Conservation (phyloP, 306 rosid species). For the Lablab purpureus region DNA sequence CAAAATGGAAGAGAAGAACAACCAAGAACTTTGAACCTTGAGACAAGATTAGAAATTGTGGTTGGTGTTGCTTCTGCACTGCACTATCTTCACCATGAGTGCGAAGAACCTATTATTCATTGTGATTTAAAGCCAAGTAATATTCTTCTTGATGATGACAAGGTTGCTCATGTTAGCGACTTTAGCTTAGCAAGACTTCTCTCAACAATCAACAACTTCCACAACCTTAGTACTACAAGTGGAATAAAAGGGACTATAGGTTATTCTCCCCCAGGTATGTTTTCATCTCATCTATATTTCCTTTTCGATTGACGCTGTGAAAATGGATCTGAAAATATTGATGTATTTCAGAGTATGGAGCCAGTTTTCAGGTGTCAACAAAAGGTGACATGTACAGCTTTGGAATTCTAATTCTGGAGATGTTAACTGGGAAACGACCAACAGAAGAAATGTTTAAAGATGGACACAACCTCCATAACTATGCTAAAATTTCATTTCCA, state of each 20-base stretch:
- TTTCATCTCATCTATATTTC: background rate
- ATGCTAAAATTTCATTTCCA: slow-evolving; percentile 1
- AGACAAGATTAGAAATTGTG: slow-evolving; percentile 18
- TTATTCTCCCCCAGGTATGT: slow-evolving; percentile 46
- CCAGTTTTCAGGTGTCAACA: slow-evolving; percentile 10
- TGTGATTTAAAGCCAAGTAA: slow-evolving; percentile 44
- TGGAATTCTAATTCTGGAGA: slow-evolving; percentile 19
- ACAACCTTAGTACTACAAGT: slow-evolving; percentile 10
- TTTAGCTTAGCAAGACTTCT: slow-evolving; percentile 42
- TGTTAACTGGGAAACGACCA: slow-evolving; percentile 30
- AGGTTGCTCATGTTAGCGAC: slow-evolving; percentile 40
- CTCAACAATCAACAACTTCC: background rate
- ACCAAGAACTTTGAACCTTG: background rate
- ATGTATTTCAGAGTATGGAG: slow-evolving; percentile 24
- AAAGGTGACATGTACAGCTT: slow-evolving; percentile 6
- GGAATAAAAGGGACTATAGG: slow-evolving; percentile 40
- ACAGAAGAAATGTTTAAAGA: slow-evolving; percentile 27
- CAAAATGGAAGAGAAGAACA: background rate
- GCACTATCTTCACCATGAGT: slow-evolving; percentile 40
- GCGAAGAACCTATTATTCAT: slow-evolving; percentile 25
- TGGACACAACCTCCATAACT: slow-evolving; percentile 16
- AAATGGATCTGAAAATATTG: background rate
- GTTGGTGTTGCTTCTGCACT: slow-evolving; percentile 27
- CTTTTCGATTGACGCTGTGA: background rate
- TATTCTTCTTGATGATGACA: slow-evolving; percentile 36